A percentile compares a stretch with the other conserved stretches of the same genome.
Conservation (phyloP, 495 filamentous ascomycete species). For the Cetradonia linearis region DNA sequence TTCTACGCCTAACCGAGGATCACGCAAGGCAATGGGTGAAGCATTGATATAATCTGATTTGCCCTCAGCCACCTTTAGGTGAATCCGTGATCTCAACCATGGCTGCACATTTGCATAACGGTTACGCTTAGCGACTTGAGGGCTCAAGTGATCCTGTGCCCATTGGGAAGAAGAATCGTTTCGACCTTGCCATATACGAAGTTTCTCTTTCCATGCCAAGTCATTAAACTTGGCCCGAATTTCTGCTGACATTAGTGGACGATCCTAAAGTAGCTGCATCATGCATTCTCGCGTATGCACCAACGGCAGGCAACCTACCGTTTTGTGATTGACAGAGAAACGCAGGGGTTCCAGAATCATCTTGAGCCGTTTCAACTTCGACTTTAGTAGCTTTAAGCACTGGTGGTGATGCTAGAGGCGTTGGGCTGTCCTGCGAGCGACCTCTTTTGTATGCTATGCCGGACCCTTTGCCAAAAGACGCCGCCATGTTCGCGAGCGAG, state of each 20-base stretch:
- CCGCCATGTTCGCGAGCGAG: slow-evolving; percentile 12
- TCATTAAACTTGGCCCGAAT: slow-evolving; percentile 48
- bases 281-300: slow-evolving; percentile 21
- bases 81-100: slow-evolving; percentile 84
- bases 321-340: slow-evolving; percentile 26
- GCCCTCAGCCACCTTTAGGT: slow-evolving; percentile 69
- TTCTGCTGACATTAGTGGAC: slow-evolving; percentile 29
- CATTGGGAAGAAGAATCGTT: slow-evolving; percentile 40
- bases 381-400: slow-evolving; percentile 20
- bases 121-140: slow-evolving; percentile 39
- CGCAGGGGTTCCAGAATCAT: slow-evolving; percentile 18
- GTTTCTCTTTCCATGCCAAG: slow-evolving; percentile 51
- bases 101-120: slow-evolving; percentile 61
- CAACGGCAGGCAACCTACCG: slow-evolving; percentile 20
- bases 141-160: slow-evolving; percentile 41
- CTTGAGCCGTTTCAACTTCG: slow-evolving; percentile 17
- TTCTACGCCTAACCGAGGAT: slow-evolving; percentile 41
- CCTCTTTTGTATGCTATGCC: slow-evolving; percentile 23
- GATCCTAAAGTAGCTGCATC: slow-evolving; percentile 18
- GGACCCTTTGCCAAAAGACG: slow-evolving; percentile 18
- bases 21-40: slow-evolving; percentile 65
- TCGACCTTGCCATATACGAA: slow-evolving; percentile 39
- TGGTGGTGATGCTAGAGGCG: slow-evolving; percentile 34
- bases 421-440: slow-evolving; percentile 28
- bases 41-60: slow-evolving; percentile 93